Base-by-base conservation (phyloP, 805 yeast species). In the Candida stauntonica region DNA sequence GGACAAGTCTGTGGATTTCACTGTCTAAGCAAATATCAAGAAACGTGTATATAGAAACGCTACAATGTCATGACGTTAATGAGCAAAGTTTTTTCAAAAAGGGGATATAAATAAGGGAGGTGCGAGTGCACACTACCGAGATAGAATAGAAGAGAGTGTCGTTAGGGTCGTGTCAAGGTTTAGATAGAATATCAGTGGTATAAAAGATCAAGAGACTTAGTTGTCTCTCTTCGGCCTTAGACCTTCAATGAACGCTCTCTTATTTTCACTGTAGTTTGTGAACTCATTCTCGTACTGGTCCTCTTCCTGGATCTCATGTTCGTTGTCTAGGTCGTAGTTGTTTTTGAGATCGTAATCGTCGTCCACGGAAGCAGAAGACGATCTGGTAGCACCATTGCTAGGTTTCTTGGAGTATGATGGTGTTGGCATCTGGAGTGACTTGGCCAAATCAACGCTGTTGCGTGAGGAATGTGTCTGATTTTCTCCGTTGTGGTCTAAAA, bases 211-310 rank as follows among this genome's bases (percentile, higher is more conserved):
- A 9, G 14, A 9, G 28, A 8, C 11, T 35, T 27, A 33, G 26
- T 38, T 44, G 7, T 45, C 40, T 6, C 30, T 33, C 35, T 62
- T 60, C 31, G 71, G 72, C 51, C 67, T 64, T 36, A 68, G 47
- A 42, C 67, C 58, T 38, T 67, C 57, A 33, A 64, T 58, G 50
- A 59, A 72, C 18, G 64, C 64, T 46, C 64, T 60, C 46, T 66
- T 70, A 45, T 63, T 72, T 36, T 60, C 61, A 6, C 63, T 52
- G 45, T 72, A 70, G 45, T 69, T 70, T 1, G 76, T 67, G 36
- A 67, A 68, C 34, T 68, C 72, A 41, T 68, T 67, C 46, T 65
- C 70, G 40, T 67, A 67, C 41, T 65, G 70, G 45, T 66, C 72
- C 39, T 66, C 72, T 39, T 66, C 70, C n/a, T 58, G 57, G 13